Conservation (phyloP, 2,329 filamentous ascomycete genomes). For the Teratosphaeria destructans region DNA sequence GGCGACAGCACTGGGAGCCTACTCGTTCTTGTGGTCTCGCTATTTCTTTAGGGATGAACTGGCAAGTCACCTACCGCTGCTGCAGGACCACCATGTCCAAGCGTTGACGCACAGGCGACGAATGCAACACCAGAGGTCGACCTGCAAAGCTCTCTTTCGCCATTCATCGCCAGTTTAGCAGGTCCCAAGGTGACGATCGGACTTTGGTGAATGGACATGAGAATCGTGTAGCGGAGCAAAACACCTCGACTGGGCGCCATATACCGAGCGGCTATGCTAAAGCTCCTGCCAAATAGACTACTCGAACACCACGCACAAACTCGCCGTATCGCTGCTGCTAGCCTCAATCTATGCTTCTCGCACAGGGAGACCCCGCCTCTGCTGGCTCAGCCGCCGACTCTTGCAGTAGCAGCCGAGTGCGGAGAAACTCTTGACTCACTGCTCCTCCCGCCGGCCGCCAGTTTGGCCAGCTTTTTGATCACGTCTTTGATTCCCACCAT, state of each 20-base stretch:
- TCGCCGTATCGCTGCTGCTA: background rate
- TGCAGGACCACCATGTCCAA: background rate
- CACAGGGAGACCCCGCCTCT: background rate
- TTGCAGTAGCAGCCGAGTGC: background rate
- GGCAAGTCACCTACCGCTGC: no score
- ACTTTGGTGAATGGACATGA: background rate
- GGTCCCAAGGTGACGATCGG: background rate
- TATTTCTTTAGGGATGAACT: no score
- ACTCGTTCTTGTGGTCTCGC: no score
- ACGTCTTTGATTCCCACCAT: constrained; percentile 8
- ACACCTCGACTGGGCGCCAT: constrained; percentile 5
- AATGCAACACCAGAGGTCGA: background rate
- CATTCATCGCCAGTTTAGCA: background rate
- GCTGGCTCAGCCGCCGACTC: background rate
- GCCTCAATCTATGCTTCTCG: background rate
- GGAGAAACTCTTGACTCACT: constrained; percentile 7
- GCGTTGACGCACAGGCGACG: background rate
- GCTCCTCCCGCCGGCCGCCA: constrained; percentile 22
- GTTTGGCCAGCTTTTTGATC: constrained; percentile 14
- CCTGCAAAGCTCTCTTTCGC: background rate
- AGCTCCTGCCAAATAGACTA: background rate
- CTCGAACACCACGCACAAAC: background rate
- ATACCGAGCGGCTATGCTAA: constrained; percentile 1
- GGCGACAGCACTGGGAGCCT: no score
- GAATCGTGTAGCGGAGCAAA: background rate